Conservation (phyloP, 306 rosid species). For the Pyrus pyrifolia region DNA sequence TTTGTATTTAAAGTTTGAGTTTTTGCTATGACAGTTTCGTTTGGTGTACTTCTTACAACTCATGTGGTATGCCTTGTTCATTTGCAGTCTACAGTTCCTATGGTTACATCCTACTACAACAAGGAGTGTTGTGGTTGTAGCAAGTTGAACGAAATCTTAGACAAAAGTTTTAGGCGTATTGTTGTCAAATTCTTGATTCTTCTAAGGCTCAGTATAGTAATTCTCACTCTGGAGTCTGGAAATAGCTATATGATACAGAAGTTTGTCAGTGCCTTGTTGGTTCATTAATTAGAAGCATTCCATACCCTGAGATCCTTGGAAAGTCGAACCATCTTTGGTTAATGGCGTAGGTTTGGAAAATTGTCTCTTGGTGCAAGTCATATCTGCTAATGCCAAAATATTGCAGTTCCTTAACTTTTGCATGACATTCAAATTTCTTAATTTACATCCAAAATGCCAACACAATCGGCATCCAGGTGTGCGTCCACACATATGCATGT, state of each 20-base stretch:
- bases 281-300: background rate
- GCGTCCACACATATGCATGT: background rate
- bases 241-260: background rate
- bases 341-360: background rate
- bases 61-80: conserved; percentile 10
- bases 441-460: background rate
- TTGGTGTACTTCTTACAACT: conserved; percentile 15
- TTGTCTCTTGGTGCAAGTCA: background rate
- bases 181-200: background rate
- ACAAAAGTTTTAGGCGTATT: background rate
- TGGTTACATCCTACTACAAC: background rate
- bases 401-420: background rate
- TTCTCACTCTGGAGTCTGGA: too few species aligned
- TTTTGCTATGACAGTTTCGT: background rate
- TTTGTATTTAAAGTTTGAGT: conserved; percentile 20
- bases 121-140: background rate
- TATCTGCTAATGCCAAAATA: background rate
- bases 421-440: background rate
- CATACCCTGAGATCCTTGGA: background rate
- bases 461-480: background rate
- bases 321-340: background rate
- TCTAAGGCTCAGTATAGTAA: background rate
- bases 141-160: background rate
- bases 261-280: background rate
- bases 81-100: conserved; percentile 2